phyloP scores from a whole-genome alignment of 2,329 filamentous ascomycete species.

The Rhynchosporium graminicola region DNA sequence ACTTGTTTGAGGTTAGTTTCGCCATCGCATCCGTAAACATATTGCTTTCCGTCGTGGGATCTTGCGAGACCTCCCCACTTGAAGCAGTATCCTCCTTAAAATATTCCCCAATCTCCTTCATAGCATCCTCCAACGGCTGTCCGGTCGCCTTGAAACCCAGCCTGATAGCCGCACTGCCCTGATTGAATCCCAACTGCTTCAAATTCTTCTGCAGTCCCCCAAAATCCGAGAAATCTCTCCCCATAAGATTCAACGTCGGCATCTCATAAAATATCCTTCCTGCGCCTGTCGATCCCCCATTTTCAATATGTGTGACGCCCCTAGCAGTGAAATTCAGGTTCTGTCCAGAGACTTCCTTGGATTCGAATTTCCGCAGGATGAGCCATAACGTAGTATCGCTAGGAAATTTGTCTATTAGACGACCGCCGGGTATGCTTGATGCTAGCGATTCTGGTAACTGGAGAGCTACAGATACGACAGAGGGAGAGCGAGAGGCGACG shows the following conservation, averaged over 20 bases:
- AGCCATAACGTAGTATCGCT: constrained; percentile 89
- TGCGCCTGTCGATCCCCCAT: constrained; percentile 50
- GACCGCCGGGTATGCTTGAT: constrained; percentile 60
- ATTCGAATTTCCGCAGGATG: constrained; percentile 86
- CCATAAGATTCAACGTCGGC: constrained; percentile 82
- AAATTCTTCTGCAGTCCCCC: constrained; percentile 86
- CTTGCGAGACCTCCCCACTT: constrained; percentile 24
- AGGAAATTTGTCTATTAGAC: constrained; percentile 81
- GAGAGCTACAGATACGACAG: constrained; percentile 84
- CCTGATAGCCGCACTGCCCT: constrained; percentile 76
- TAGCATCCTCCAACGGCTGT: constrained; percentile 79
- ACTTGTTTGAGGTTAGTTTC: constrained; percentile 23
- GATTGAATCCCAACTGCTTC: constrained; percentile 82
- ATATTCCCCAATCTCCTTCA: constrained; percentile 75
- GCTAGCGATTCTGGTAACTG: constrained; percentile 76
- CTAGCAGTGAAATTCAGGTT: constrained; percentile 82
- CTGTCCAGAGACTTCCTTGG: constrained; percentile 52
- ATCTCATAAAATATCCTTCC: constrained; percentile 87
- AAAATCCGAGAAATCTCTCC: constrained; percentile 74
- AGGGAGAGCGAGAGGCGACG: constrained; percentile 79
- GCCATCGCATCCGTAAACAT: constrained; percentile 28
- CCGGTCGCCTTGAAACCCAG: constrained; percentile 76
- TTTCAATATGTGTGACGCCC: constrained; percentile 65
- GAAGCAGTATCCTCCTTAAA: constrained; percentile 51
- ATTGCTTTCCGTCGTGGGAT: constrained; percentile 18